A percentile compares a stretch with the other conserved stretches of the same genome.
Conservation (phyloP, 2,329 filamentous ascomycete genomes). For the Pyrenochaeta sp. region DNA sequence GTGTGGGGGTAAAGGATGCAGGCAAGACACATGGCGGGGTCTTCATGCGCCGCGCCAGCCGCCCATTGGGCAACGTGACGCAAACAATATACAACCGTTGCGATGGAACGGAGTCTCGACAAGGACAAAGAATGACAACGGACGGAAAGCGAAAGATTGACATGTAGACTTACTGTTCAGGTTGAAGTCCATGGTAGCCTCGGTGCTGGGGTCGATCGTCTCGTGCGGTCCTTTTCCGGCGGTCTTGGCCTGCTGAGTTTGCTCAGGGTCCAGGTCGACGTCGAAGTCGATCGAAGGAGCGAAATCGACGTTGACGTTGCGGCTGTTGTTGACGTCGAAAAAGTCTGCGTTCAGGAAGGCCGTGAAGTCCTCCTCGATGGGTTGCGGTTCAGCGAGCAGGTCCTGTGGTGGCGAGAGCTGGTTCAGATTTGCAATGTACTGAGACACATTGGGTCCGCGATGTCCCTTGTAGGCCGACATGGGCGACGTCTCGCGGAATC, state of each 20-base stretch:
- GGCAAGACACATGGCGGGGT: slow-evolving; percentile 36
- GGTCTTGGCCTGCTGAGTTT: slow-evolving; percentile 16
- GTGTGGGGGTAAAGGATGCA: slow-evolving; percentile 40
- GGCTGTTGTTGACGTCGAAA: slow-evolving; percentile 68
- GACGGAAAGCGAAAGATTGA: slow-evolving; percentile 12
- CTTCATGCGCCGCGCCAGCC: slow-evolving; percentile 22
- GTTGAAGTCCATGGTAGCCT: slow-evolving; percentile 45
- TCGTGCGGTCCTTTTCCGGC: slow-evolving; percentile 22
- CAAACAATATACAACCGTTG: slow-evolving; percentile 22
- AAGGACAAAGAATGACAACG: slow-evolving; percentile 12
- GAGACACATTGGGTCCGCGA: slow-evolving; percentile 84
- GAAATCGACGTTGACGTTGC: slow-evolving; percentile 32
- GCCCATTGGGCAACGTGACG: slow-evolving; percentile 30
- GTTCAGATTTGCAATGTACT: slow-evolving; percentile 88
- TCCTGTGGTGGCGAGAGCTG: slow-evolving; percentile 60
- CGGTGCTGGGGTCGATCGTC: slow-evolving; percentile 19
- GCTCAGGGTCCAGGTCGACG: slow-evolving; percentile 37
- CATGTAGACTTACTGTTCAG: slow-evolving; percentile 40
- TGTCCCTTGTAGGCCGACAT: slow-evolving; percentile 81
- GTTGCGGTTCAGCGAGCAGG: slow-evolving; percentile 47
- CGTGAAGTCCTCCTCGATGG: slow-evolving; percentile 55
- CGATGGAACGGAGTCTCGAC: slow-evolving; percentile 15
- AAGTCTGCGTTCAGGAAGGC: slow-evolving; percentile 68
- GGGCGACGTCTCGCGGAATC: slow-evolving; percentile 20
- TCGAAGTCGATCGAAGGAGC: slow-evolving; percentile 35